Conservation (phyloP, 2,329 filamentous ascomycete genomes). For the Diplodia corticola region DNA sequence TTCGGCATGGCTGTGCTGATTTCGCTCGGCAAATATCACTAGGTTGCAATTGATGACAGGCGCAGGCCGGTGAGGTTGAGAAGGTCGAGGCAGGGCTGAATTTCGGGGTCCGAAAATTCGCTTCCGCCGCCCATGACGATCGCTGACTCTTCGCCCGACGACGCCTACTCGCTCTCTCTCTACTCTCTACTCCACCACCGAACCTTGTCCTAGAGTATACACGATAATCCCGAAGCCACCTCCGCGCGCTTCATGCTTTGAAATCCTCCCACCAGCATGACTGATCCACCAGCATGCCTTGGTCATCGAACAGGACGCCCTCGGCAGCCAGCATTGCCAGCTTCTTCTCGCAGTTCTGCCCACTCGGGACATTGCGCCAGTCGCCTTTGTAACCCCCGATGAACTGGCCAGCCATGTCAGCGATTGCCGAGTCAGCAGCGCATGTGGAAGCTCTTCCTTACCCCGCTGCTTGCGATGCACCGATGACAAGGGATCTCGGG, state of each 20-base stretch:
- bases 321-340: constrained; percentile 61
- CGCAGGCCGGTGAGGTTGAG: neutral
- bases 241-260: constrained; percentile 12
- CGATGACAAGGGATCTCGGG: constrained; percentile 80
- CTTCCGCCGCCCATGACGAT: constrained; percentile 16
- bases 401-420: constrained; percentile 30
- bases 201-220: too few species aligned
- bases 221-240: neutral
- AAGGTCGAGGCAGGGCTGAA: neutral
- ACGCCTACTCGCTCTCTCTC: neutral
- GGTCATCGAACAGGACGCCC: constrained; percentile 63
- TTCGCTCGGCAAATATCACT: neutral
- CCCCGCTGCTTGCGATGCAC: constrained; percentile 71
- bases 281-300: constrained; percentile 59
- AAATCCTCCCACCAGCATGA: constrained; percentile 49
- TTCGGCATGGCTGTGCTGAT: neutral
- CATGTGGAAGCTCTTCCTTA: constrained; percentile 33
- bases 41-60: neutral
- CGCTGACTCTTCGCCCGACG: neutral
- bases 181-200: neutral
- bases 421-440: neutral
- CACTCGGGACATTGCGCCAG: constrained; percentile 60
- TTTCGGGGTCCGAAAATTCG: constrained; percentile 10
- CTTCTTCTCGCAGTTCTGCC: constrained; percentile 65
- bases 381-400: constrained; percentile 71